A percentile compares a stretch with the other conserved stretches of the same genome.
Conservation (phyloP, 768 basidiomycete genomes). For the Mycena venus region DNA sequence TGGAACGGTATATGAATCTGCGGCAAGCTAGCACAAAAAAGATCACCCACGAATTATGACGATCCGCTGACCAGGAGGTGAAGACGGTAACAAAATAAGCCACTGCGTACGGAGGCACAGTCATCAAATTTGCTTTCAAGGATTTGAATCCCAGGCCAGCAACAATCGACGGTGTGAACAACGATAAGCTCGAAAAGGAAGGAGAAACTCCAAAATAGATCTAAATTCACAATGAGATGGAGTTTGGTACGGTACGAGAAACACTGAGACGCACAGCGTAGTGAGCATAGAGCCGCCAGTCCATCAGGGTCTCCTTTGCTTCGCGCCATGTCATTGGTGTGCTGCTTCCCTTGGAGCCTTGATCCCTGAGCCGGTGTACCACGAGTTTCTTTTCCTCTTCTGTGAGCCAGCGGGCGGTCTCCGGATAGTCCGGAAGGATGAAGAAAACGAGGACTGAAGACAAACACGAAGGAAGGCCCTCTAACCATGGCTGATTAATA, state of each 20-base stretch:
- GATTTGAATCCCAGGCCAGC: slow-evolving; percentile 59
- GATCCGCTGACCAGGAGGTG: slow-evolving; percentile 40
- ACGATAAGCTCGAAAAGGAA: slow-evolving; percentile 54
- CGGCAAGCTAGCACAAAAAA: background rate
- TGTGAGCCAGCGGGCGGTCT: slow-evolving; percentile 59
- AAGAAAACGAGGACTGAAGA: slow-evolving; percentile 47
- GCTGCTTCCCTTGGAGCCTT: slow-evolving; percentile 42
- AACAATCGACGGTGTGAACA: slow-evolving; percentile 72
- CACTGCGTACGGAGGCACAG: slow-evolving; percentile 55
- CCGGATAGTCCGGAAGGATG: slow-evolving; percentile 64
- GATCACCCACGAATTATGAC: slow-evolving; percentile 30
- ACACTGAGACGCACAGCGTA: slow-evolving; percentile 45
- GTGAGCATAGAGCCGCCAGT: slow-evolving; percentile 55
- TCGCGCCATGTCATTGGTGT: slow-evolving; percentile 52
- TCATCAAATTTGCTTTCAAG: slow-evolving; percentile 60
- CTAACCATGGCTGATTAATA: slow-evolving; percentile 31
- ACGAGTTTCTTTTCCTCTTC: slow-evolving; percentile 57
- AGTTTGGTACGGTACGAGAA: background rate
- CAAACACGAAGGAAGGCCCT: slow-evolving; percentile 61
- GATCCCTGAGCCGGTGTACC: slow-evolving; percentile 35
- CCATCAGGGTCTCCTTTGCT: slow-evolving; percentile 48
- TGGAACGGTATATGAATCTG: background rate
- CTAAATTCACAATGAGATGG: background rate
- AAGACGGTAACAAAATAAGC: slow-evolving; percentile 46
- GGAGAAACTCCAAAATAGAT: slow-evolving; percentile 58